Evolutionary conservation across 371 early-diverging fungal species (phyloP).

Genomic region (Dichotomocladium elegans): DNA sequence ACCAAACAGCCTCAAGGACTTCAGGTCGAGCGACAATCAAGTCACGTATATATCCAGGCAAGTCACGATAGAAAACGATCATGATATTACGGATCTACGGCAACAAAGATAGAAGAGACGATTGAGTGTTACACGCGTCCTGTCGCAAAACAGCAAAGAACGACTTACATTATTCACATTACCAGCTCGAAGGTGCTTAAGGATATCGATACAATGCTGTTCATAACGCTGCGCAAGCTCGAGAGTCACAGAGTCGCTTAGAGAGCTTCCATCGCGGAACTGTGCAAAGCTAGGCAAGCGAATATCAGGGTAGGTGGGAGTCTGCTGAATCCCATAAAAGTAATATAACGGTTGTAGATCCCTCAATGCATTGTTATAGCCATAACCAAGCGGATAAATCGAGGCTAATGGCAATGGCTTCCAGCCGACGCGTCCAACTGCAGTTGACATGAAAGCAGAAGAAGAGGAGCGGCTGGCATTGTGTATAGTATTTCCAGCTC

Average conservation of each 20-base stretch:
- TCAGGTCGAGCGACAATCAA: slow-evolving; percentile 24
- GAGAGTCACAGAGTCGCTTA: not conserved
- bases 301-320: not conserved
- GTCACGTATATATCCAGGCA: slow-evolving; percentile 12
- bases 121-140: not conserved
- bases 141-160: too few relatives aligned
- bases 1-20: slow-evolving; percentile 43
- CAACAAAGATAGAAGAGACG: not conserved
- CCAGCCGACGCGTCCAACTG: too few relatives aligned
- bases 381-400: not conserved
- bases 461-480: not conserved
- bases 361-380: not conserved
- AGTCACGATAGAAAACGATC: slow-evolving; percentile 17
- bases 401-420: too few relatives aligned
- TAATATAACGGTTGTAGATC: not conserved
- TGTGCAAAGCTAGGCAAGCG: not conserved
- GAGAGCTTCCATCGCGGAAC: too few relatives aligned
- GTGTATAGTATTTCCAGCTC: not conserved
- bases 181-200: not conserved
- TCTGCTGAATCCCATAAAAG: not conserved
- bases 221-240: not conserved
- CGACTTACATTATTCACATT: not conserved
- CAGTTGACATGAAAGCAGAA: not conserved
- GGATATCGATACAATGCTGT: not conserved
- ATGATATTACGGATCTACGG: slow-evolving; percentile 1